Percentiles rank a stretch among this genome's conserved stretches.
Evolutionary conservation across 352 stramenopile species (phyloP).

Genomic region (Blastocystis sp.): DNA sequence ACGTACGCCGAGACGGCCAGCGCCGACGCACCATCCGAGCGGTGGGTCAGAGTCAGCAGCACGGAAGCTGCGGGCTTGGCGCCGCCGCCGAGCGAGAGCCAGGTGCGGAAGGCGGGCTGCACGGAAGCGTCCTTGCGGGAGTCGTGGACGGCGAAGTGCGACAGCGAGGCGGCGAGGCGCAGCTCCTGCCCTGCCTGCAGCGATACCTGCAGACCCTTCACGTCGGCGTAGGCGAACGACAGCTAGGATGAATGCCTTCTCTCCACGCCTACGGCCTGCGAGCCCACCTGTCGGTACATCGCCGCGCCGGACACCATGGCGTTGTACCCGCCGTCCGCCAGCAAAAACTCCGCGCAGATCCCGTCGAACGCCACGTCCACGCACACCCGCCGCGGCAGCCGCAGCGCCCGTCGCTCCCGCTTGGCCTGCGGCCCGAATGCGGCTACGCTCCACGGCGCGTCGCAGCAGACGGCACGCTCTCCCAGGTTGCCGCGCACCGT

Average conservation of each 20-base stretch:
- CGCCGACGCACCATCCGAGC: not conserved
- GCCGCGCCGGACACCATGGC: not conserved
- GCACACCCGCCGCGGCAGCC: not conserved
- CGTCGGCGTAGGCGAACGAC: not conserved
- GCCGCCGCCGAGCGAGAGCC: not conserved
- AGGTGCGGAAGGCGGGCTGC: not conserved
- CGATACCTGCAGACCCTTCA: not conserved
- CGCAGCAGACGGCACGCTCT: not conserved
- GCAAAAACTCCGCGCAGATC: constrained; percentile 7
- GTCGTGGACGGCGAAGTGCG: not conserved
- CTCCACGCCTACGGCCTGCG: not conserved
- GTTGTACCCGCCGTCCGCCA: constrained; percentile 1
- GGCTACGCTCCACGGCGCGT: not conserved
- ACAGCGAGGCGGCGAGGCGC: not conserved
- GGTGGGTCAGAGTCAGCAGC: not conserved
- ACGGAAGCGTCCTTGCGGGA: not conserved
- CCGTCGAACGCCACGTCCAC: constrained; percentile 2
- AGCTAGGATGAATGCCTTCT: not conserved
- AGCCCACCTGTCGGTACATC: not conserved
- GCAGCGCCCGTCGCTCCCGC: too few species aligned
- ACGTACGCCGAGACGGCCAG: not conserved
- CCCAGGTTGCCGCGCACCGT: not conserved
- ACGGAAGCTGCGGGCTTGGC: not conserved
- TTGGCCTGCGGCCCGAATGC: not conserved
- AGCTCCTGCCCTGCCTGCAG: not conserved